Conservation (phyloP, 768 basidiomycete species). For the Austroboletus festivus region DNA sequence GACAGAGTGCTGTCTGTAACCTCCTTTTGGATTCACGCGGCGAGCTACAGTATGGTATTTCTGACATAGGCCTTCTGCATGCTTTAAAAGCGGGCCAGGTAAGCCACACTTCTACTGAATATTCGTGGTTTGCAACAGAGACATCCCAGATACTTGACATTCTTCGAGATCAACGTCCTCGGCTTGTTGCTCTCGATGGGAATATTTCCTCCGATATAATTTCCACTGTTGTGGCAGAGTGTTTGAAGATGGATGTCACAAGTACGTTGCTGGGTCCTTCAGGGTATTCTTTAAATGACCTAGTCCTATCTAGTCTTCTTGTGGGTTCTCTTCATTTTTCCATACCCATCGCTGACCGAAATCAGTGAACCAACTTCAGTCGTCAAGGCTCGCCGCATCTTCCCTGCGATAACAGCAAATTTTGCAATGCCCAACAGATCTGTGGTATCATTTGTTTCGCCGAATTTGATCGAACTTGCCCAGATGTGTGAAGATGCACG, state of each 20-base stretch:
- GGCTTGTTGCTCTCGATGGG: slow-evolving; percentile 69
- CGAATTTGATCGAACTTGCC: slow-evolving; percentile 79
- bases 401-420: slow-evolving; percentile 55
- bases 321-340: slow-evolving; percentile 39
- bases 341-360: slow-evolving; percentile 4
- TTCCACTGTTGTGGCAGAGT: slow-evolving; percentile 47
- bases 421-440: slow-evolving; percentile 32
- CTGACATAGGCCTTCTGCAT: slow-evolving; percentile 81
- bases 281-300: slow-evolving; percentile 1
- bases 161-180: slow-evolving; percentile 49
- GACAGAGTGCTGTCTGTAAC: slow-evolving; percentile 79
- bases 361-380: slow-evolving; percentile 91
- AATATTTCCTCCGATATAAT: slow-evolving; percentile 63
- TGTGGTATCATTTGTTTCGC: slow-evolving; percentile 72
- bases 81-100: slow-evolving; percentile 47
- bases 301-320: slow-evolving; percentile 59
- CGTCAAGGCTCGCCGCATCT: slow-evolving; percentile 69
- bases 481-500: slow-evolving; percentile 52
- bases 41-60: slow-evolving; percentile 77
- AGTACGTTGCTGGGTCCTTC: slow-evolving; percentile 42
- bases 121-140: background rate
- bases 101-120: background rate
- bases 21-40: slow-evolving; percentile 75
- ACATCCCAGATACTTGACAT: slow-evolving; percentile 46
- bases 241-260: slow-evolving; percentile 43